Evolutionary conservation across 768 basidiomycete genomes (phyloP).

Genomic region (Russula emetica): DNA sequence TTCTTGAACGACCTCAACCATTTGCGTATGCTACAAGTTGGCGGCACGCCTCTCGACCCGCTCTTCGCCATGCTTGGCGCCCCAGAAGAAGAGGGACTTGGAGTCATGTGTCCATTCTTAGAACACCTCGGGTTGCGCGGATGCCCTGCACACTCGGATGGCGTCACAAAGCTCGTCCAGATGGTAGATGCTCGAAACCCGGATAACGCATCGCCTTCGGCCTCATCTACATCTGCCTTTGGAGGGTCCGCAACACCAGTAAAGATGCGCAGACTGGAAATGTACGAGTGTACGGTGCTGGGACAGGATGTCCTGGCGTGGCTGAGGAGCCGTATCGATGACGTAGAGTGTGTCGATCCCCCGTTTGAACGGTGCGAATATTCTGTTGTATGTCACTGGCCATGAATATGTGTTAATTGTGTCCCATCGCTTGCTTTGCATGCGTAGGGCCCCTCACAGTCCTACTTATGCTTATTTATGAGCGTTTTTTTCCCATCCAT

Average conservation of each 20-base stretch:
- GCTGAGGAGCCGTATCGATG: slow-evolving; percentile 57
- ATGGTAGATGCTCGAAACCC: slow-evolving; percentile 73
- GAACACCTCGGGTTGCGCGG: slow-evolving; percentile 55
- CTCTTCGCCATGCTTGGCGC: slow-evolving; percentile 53
- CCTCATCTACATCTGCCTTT: slow-evolving; percentile 31
- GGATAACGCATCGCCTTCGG: slow-evolving; percentile 36
- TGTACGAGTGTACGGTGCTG: slow-evolving; percentile 61
- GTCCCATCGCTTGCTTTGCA: slow-evolving; percentile 21
- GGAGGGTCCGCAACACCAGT: slow-evolving; percentile 48
- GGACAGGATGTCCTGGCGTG: slow-evolving; percentile 68
- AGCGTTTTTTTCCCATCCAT: slow-evolving; percentile 1
- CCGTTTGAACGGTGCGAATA: slow-evolving; percentile 42
- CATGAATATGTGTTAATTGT: slow-evolving; percentile 23
- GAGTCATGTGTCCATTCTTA: slow-evolving; percentile 63
- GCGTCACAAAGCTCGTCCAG: slow-evolving; percentile 62
- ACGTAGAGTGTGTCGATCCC: slow-evolving; percentile 60
- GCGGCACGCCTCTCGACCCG: slow-evolving; percentile 62
- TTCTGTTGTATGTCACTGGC: slow-evolving; percentile 28
- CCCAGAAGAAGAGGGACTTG: slow-evolving; percentile 54
- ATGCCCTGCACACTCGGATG: slow-evolving; percentile 63
- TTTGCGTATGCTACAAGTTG: slow-evolving; percentile 57
- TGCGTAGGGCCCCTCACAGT: slow-evolving; percentile 28
- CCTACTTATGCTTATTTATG: slow-evolving; percentile 30
- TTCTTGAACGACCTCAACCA: slow-evolving; percentile 56
- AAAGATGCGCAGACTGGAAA: slow-evolving; percentile 54